Conservation (phyloP, 331 rosid species). For the Cucumis variabilis region DNA sequence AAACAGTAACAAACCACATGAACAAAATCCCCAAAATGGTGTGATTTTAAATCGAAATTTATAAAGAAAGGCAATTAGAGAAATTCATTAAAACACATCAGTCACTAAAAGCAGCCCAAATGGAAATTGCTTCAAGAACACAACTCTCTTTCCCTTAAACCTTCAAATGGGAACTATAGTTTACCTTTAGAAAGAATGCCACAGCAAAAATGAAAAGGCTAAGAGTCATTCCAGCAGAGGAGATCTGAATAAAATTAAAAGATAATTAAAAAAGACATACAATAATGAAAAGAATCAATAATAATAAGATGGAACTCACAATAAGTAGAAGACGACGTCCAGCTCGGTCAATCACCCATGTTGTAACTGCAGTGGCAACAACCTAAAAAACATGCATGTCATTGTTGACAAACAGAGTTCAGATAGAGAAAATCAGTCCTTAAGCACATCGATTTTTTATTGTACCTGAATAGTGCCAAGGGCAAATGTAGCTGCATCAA, state of each 20-base stretch:
- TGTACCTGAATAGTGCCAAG: slow-evolving; percentile 93
- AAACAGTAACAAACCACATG: neutral
- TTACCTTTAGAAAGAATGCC: slow-evolving; percentile 74
- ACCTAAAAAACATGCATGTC: slow-evolving; percentile 52
- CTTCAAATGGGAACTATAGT: slow-evolving; percentile 22
- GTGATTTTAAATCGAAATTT: neutral
- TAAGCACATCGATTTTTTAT: neutral
- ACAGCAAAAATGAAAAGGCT: slow-evolving; percentile 73
- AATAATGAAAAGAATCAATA: neutral
- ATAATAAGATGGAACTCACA: slow-evolving; percentile 47
- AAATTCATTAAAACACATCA: neutral
- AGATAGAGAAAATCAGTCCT: neutral
- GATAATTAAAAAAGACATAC: neutral
- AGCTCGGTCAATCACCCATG: slow-evolving; percentile 81
- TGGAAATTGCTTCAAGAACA: slow-evolving; percentile 33
- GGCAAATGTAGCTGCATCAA: slow-evolving; percentile 81
- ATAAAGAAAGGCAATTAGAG: neutral
- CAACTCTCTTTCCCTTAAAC: slow-evolving; percentile 37
- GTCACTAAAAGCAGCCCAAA: slow-evolving; percentile 36
- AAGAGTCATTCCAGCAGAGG: slow-evolving; percentile 67
- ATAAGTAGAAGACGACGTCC: slow-evolving; percentile 80
- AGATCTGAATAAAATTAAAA: slow-evolving; percentile 50
- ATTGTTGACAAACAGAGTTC: neutral
- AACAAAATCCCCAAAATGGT: neutral
- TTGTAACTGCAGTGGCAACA: slow-evolving; percentile 69